Evolutionary conservation across 306 rosid genomes (phyloP).

Genomic region (Sechiopsis laciniata): DNA sequence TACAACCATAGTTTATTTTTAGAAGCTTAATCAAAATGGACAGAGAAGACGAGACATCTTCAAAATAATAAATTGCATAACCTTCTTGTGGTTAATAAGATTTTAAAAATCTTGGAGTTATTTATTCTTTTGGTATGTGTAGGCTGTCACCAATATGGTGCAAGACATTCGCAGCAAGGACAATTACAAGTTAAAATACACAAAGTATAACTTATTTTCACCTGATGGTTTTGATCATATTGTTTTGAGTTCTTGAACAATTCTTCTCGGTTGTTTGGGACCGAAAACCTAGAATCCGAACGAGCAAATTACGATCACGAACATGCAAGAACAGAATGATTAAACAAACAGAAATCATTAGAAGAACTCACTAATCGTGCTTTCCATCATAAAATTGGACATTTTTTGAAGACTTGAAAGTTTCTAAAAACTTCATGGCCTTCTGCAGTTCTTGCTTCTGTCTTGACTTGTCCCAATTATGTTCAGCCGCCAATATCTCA

Average conservation of each 20-base stretch:
- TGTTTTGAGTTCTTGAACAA: background rate
- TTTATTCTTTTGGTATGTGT: background rate
- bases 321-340: background rate
- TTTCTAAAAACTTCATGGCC: conserved; percentile 59
- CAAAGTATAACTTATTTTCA: conserved; percentile 14
- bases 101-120: conserved; percentile 3
- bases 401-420: conserved; percentile 82
- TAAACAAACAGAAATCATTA: background rate
- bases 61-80: background rate
- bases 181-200: conserved; percentile 16
- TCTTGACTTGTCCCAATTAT: conserved; percentile 74
- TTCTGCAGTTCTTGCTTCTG: conserved; percentile 63
- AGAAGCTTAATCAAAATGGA: background rate
- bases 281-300: conserved; percentile 4
- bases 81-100: background rate
- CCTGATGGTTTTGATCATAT: conserved; percentile 3
- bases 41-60: background rate
- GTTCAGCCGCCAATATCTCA: conserved; percentile 75
- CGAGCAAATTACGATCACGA: background rate
- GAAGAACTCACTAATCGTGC: conserved; percentile 46
- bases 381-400: conserved; percentile 89
- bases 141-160: conserved; percentile 1
- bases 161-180: background rate
- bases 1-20: no score
- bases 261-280: background rate